A percentile compares a stretch with the other conserved stretches of the same genome.
phyloP scores from a whole-genome alignment of 495 filamentous ascomycete genomes.

The Talaromyces wortmannii region DNA sequence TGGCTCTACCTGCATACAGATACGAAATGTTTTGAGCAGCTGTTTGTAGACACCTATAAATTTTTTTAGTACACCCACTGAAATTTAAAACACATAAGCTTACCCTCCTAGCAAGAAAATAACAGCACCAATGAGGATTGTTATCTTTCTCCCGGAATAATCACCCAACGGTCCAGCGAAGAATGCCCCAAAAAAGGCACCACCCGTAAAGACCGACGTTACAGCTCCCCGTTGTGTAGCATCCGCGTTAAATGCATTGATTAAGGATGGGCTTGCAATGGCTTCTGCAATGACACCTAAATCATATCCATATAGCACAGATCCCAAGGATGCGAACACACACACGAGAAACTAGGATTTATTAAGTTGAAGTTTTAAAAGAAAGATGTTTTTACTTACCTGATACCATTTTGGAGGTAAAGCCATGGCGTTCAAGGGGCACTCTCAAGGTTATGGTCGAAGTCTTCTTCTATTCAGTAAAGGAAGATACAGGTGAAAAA shows the following conservation, averaged over 20 bases:
- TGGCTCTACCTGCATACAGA: constrained; percentile 33
- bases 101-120: constrained; percentile 39
- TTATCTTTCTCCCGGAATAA: constrained; percentile 29
- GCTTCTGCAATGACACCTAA: constrained; percentile 57
- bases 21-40: constrained; percentile 28
- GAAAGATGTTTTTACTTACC: constrained; percentile 19
- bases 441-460: too few species aligned
- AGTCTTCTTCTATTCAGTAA: too few species aligned
- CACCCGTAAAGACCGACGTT: constrained; percentile 58
- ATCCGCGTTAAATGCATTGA: constrained; percentile 40
- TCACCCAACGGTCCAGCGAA: constrained; percentile 33
- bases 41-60: constrained; percentile 19
- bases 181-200: constrained; percentile 35
- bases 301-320: constrained; percentile 53
- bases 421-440: constrained; percentile 27
- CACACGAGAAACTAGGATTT: constrained; percentile 48
- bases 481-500: too few species aligned
- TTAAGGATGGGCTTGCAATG: constrained; percentile 44
- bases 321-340: constrained; percentile 57
- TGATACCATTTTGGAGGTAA: constrained; percentile 50
- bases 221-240: constrained; percentile 53
- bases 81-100: neutral
- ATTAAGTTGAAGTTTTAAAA: neutral
- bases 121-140: constrained; percentile 34
- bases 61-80: neutral